phyloP scores from a whole-genome alignment of 164 flowering plant genomes.

The Saururus chinensis region DNA sequence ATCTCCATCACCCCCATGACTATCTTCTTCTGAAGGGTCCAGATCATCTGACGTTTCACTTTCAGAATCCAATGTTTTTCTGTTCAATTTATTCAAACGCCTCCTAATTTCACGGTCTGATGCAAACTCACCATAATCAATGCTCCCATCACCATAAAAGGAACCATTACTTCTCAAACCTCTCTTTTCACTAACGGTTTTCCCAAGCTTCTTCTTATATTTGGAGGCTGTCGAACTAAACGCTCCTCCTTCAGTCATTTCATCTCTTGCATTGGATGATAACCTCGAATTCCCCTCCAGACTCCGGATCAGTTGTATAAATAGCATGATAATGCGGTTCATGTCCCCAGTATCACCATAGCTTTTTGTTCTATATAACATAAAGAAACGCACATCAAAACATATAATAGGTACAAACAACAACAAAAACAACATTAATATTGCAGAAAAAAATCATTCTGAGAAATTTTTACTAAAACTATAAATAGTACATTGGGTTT shows the following conservation, averaged over 20 bases:
- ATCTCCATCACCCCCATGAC: constrained; percentile 31
- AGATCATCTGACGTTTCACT: constrained; percentile 85
- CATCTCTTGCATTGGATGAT: constrained; percentile 37
- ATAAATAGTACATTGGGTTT: no score
- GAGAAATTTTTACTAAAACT: no score
- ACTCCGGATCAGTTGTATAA: constrained; percentile 54
- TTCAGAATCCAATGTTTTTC: constrained; percentile 59
- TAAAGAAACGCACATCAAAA: neutral
- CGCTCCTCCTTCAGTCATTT: constrained; percentile 43
- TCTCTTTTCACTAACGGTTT: constrained; percentile 39
- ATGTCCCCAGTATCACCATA: constrained; percentile 62
- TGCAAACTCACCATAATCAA: constrained; percentile 52
- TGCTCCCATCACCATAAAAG: constrained; percentile 30
- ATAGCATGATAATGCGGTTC: constrained; percentile 51
- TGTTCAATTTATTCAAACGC: constrained; percentile 65
- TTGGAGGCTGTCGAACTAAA: constrained; percentile 40
- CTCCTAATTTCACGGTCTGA: constrained; percentile 77
- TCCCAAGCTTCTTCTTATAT: constrained; percentile 48
- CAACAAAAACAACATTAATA: no score
- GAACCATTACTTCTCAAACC: constrained; percentile 40
- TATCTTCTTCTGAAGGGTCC: constrained; percentile 50
- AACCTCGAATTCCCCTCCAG: constrained; percentile 47
- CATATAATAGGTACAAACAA: neutral
- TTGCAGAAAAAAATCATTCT: no score
- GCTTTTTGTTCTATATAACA: constrained; percentile 42